Conservation (phyloP, 2,329 filamentous ascomycete species). For the Exserohilum turcica region DNA sequence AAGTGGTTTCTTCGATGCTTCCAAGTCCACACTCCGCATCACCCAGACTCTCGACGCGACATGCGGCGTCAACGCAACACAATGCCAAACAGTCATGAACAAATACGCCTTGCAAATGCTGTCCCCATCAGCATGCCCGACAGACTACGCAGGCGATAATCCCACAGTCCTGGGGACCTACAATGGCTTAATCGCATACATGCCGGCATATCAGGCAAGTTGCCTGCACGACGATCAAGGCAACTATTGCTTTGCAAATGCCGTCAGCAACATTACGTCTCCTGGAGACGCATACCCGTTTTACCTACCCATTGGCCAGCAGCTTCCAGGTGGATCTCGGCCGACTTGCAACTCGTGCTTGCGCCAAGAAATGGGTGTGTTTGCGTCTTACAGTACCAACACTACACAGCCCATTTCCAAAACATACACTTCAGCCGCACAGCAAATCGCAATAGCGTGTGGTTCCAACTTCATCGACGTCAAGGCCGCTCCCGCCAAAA, state of each 20-base stretch:
- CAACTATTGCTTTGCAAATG: conserved; percentile 79
- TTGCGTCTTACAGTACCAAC: conserved; percentile 70
- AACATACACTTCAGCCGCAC: conserved; percentile 74
- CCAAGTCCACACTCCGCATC: conserved; percentile 71
- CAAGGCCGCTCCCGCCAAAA: conserved; percentile 52
- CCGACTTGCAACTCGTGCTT: conserved; percentile 79
- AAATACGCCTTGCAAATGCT: conserved; percentile 69
- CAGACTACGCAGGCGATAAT: conserved; percentile 71
- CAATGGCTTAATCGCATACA: conserved; percentile 75
- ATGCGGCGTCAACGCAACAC: conserved; percentile 69
- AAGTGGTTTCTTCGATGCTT: conserved; percentile 78
- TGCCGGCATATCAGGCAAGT: conserved; percentile 76
- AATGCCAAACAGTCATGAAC: conserved; percentile 70
- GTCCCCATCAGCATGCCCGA: conserved; percentile 66
- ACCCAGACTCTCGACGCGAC: conserved; percentile 79
- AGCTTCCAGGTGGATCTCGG: conserved; percentile 68
- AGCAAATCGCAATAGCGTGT: conserved; percentile 70
- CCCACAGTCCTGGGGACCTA: conserved; percentile 75
- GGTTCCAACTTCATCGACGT: conserved; percentile 61
- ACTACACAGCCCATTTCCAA: conserved; percentile 67
- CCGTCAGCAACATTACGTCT: conserved; percentile 75
- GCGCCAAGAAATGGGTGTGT: conserved; percentile 80
- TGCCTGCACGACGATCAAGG: conserved; percentile 73
- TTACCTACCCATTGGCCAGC: conserved; percentile 78
- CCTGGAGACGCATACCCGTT: conserved; percentile 80